Base-by-base conservation (phyloP, 2,329 filamentous ascomycete species). In the Neofusicoccum sp. region DNA sequence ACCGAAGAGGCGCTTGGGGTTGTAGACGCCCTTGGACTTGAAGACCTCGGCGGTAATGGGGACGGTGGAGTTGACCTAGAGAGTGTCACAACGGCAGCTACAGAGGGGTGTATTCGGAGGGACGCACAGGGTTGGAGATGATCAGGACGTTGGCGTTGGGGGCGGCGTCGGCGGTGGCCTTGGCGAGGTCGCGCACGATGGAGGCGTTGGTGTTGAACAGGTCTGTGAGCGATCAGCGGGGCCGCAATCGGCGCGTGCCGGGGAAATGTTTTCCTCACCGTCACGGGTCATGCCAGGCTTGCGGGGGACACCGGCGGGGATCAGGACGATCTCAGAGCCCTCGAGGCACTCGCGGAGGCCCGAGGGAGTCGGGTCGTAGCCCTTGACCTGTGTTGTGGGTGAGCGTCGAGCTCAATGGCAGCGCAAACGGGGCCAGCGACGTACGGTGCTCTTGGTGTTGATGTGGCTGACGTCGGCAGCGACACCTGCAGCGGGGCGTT, bases 161-260 rank as follows among this genome's bases (percentile, higher is more conserved):
- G 75, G 89, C 86, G 70, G 90, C 86, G 73, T 96, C 87, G 73
- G 95, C 95, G 75, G 87, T 88, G 72, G 92, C 93, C 87, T 96
- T 96, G 82, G 93, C 93, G 68, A 99, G 88, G 81, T 98, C 95
- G 75, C 93, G 93, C 78, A 99, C 95, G 79, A 99, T 99, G 77
- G 91, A 96, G 79, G 95, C 95, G 81, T 99, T 99, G 86, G 93
- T 99, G 88, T 98, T 98, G 92, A 99, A 99, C 67, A 99, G 89
- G 78, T 99, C 93, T 87, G 62, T 24, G 24, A 41, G 47, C 26
- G 40, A 57, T 47, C 33, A 45, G 38, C 40, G 30, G 11, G 33
- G 28, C 47, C 26, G 8, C 8, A 16, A 60, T 45, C 36, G n/a
- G 51, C 38, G 9, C 43, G 26, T 45, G 20, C 8, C n/a, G 36